Evolutionary conservation across 31 red algal genomes (phyloP).

Genomic region (Endocladia muricata): DNA sequence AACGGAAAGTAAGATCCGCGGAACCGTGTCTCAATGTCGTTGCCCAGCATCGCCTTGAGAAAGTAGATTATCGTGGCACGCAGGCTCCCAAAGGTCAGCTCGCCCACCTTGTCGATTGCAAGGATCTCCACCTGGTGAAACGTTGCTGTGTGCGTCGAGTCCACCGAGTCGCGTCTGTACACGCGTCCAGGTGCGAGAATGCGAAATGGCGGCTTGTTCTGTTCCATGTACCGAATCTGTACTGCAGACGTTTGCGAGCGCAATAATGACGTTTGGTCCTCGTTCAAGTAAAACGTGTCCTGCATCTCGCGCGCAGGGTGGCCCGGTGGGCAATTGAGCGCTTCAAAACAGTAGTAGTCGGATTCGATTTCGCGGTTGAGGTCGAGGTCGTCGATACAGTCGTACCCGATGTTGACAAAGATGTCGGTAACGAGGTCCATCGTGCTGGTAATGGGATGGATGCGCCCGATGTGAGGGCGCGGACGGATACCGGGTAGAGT

Average conservation of each 20-base stretch:
- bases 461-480: slow-evolving; percentile 30
- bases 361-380: slow-evolving; percentile 73
- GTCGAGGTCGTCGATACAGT: slow-evolving; percentile 68
- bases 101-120: slow-evolving; percentile 55
- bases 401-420: slow-evolving; percentile 66
- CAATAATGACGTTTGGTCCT: slow-evolving; percentile 50
- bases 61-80: slow-evolving; percentile 71
- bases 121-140: slow-evolving; percentile 92
- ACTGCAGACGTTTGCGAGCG: slow-evolving; percentile 85
- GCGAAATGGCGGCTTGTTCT: slow-evolving; percentile 77
- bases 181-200: slow-evolving; percentile 78
- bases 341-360: slow-evolving; percentile 84
- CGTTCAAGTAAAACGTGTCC: slow-evolving; percentile 78
- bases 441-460: slow-evolving; percentile 69
- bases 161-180: slow-evolving; percentile 69
- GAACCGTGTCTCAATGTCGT: slow-evolving; percentile 72
- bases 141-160: slow-evolving; percentile 56
- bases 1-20: slow-evolving; percentile 84
- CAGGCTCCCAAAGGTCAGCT: slow-evolving; percentile 59
- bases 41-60: slow-evolving; percentile 78
- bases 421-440: slow-evolving; percentile 63
- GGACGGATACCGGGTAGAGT: slow-evolving; percentile 66
- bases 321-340: slow-evolving; percentile 74
- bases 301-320: slow-evolving; percentile 93
- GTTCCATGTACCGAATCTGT: slow-evolving; percentile 85